These are phyloP conservation scores for Talaromyces sp. DNA, from an alignment of 2,329 filamentous ascomycete genomes.

Conservation along the genomic window DNA sequence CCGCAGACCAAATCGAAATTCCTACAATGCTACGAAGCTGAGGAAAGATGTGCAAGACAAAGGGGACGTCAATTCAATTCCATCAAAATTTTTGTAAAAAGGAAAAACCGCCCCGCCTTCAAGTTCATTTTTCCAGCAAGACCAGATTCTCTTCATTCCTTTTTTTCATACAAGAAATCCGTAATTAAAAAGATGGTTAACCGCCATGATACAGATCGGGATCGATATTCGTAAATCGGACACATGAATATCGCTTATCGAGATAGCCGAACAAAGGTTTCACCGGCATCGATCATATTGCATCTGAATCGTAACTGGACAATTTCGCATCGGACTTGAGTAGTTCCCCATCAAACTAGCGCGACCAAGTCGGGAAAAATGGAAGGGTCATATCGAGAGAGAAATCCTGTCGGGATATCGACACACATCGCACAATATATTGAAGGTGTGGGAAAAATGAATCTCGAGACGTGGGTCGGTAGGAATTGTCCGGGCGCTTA, in stretches of 20 bases:
- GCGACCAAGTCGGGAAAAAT: constrained; percentile 19
- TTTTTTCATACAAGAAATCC: constrained; percentile 1
- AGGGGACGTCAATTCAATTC: constrained; percentile 31
- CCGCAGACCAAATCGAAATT: neutral
- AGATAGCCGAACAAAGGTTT: neutral
- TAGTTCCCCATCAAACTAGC: constrained; percentile 28
- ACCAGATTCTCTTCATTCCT: constrained; percentile 5
- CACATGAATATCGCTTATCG: neutral
- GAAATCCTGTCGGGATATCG: constrained; percentile 21
- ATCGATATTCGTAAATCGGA: constrained; percentile 4
- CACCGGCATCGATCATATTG: constrained; percentile 9
- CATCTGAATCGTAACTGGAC: constrained; percentile 5
- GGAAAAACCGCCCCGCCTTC: constrained; percentile 21
- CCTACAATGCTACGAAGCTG: constrained; percentile 7
- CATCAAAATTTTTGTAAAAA: constrained; percentile 30
- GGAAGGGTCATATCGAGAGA: constrained; percentile 16
- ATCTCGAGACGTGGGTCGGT: constrained; percentile 45
- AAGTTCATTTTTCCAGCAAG: constrained; percentile 1
- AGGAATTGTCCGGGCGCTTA: constrained; percentile 57
- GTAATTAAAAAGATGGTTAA: neutral
- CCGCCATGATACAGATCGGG: neutral
- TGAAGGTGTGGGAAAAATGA: constrained; percentile 12
- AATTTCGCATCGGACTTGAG: constrained; percentile 21
- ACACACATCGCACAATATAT: constrained; percentile 19
- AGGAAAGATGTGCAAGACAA: constrained; percentile 17